phyloP scores from a whole-genome alignment of 352 stramenopile genomes.

The Phytophthora agathidicida region DNA sequence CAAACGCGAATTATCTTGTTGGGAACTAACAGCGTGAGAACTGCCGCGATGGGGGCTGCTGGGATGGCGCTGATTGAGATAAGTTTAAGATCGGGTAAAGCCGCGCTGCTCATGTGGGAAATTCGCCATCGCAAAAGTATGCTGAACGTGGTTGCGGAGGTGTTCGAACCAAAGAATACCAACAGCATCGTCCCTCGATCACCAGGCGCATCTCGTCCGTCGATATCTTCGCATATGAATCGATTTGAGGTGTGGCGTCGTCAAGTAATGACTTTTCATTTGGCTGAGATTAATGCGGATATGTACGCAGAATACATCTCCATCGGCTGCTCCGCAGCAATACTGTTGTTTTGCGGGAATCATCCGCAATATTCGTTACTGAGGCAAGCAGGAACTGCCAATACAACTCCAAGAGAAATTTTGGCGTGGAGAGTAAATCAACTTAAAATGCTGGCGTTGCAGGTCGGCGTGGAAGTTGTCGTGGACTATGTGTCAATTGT shows the following conservation, averaged over 20 bases:
- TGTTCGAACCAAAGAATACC: too few relatives aligned
- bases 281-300: slow-evolving; percentile 20
- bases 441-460: slow-evolving; percentile 6
- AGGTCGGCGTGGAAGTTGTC: slow-evolving; percentile 15
- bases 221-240: background rate
- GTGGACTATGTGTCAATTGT: slow-evolving; percentile 22
- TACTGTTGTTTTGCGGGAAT: slow-evolving; percentile 34
- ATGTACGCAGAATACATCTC: slow-evolving; percentile 51
- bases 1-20: slow-evolving; percentile 45
- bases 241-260: slow-evolving; percentile 13
- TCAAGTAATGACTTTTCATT: slow-evolving; percentile 19
- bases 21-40: slow-evolving; percentile 13
- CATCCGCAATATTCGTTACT: slow-evolving; percentile 29
- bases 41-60: slow-evolving; percentile 15
- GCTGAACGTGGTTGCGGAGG: too few relatives aligned
- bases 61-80: slow-evolving; percentile 38
- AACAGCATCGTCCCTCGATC: background rate
- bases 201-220: background rate
- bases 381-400: too few relatives aligned
- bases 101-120: slow-evolving; percentile 16
- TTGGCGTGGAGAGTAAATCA: background rate
- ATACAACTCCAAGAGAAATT: slow-evolving; percentile 1
- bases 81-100: slow-evolving; percentile 19
- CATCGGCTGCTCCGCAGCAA: slow-evolving; percentile 31
- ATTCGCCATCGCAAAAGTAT: slow-evolving; percentile 16